These are phyloP conservation scores for Anastatica hierochuntica DNA, from an alignment of 345 rosid species.

Conservation along the genomic window DNA sequence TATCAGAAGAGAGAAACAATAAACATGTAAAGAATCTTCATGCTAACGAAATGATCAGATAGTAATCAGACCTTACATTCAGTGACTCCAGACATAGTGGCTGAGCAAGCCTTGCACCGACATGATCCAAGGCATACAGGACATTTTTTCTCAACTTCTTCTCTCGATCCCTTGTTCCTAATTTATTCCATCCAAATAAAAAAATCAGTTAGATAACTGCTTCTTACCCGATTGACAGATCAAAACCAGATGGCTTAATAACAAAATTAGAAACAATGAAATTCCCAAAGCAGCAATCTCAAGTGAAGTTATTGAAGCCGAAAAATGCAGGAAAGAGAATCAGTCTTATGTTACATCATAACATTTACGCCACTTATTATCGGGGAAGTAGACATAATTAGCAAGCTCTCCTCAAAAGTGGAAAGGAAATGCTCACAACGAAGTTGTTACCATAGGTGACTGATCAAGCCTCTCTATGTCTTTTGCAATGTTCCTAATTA, in stretches of 20 bases:
- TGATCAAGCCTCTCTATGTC: slow-evolving; percentile 2
- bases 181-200: neutral
- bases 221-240: neutral
- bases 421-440: too few species aligned
- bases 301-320: neutral
- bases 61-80: slow-evolving; percentile 62
- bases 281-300: neutral
- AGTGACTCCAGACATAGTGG: slow-evolving; percentile 40
- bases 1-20: slow-evolving; percentile 1
- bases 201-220: neutral
- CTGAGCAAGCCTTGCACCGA: slow-evolving; percentile 66
- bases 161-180: slow-evolving; percentile 31
- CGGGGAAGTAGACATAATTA: too few species aligned
- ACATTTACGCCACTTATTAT: neutral
- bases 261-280: neutral
- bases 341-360: neutral
- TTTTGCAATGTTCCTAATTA: too few species aligned
- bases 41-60: slow-evolving; percentile 18
- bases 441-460: neutral
- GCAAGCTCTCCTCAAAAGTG: neutral
- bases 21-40: neutral
- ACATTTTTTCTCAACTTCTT: slow-evolving; percentile 71
- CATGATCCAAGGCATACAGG: slow-evolving; percentile 84
- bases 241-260: neutral
- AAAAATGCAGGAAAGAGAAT: neutral